These are phyloP conservation scores for Solanum sejunctum DNA, from an alignment of 257 asterid genomes.

Conservation along the genomic window DNA sequence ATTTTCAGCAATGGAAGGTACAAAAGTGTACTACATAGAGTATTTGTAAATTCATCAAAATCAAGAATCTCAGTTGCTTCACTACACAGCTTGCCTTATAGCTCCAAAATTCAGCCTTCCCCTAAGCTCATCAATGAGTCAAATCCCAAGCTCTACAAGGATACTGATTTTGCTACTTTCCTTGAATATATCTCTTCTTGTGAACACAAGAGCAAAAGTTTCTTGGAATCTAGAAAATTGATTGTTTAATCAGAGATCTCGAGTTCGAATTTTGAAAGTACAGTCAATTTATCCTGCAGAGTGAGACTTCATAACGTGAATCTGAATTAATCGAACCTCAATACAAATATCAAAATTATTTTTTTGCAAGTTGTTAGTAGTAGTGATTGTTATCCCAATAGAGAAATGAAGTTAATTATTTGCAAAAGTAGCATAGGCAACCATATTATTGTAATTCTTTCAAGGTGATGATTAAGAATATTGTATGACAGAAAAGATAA, in stretches of 20 bases:
- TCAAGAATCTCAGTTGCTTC: slow-evolving; percentile 26
- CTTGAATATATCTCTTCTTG: slow-evolving; percentile 14
- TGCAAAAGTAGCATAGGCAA: not conserved
- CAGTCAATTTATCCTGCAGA: not conserved
- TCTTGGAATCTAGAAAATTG: slow-evolving; percentile 20
- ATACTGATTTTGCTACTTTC: slow-evolving; percentile 20
- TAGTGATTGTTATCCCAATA: not conserved
- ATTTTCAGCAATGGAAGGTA: slow-evolving; percentile 31
- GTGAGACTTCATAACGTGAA: not conserved
- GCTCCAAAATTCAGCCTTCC: slow-evolving; percentile 8
- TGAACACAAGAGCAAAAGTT: slow-evolving; percentile 23
- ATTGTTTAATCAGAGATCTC: not conserved
- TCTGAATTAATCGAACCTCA: not conserved
- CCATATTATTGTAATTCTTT: not conserved
- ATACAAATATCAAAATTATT: not conserved
- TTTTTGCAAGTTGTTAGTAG: not conserved
- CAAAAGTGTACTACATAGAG: slow-evolving; percentile 32
- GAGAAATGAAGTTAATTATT: not conserved
- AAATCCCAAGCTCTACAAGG: slow-evolving; percentile 19
- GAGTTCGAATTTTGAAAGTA: not conserved
- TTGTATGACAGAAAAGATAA: not conserved
- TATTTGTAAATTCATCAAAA: slow-evolving; percentile 15
- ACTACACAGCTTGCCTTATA: slow-evolving; percentile 19
- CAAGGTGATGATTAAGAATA: not conserved
- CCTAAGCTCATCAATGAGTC: slow-evolving; percentile 13